A percentile compares a stretch with the other conserved stretches of the same genome.
Evolutionary conservation across 805 yeast genomes (phyloP).

Genomic region (Lipomyces starkeyi): DNA sequence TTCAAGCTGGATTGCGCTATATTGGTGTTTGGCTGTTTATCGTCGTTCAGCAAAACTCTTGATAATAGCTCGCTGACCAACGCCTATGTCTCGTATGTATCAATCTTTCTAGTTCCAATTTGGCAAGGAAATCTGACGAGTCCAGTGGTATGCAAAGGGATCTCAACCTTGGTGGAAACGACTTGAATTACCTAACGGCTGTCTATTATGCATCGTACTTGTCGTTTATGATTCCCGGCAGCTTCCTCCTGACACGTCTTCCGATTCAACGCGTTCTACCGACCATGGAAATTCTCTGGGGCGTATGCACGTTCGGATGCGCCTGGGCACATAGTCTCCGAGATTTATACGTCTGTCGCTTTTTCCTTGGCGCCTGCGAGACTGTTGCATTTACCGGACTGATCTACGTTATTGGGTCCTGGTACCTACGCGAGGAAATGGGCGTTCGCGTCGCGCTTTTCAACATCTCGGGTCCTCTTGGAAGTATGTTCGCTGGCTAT

Average conservation of each 20-base stretch:
- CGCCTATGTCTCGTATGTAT: slow-evolving; percentile 55
- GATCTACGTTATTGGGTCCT: slow-evolving; percentile 54
- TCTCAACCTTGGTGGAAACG: slow-evolving; percentile 52
- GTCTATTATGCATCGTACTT: slow-evolving; percentile 43
- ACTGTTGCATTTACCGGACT: slow-evolving; percentile 64
- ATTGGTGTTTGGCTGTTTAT: slow-evolving; percentile 46
- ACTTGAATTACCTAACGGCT: slow-evolving; percentile 48
- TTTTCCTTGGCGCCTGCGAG: slow-evolving; percentile 72
- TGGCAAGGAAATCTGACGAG: neutral
- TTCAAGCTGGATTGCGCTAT: slow-evolving; percentile 47
- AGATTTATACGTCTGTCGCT: slow-evolving; percentile 64
- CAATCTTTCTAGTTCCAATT: neutral
- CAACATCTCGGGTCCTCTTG: slow-evolving; percentile 50
- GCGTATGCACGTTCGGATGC: slow-evolving; percentile 64
- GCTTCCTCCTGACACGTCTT: slow-evolving; percentile 46
- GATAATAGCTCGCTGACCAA: slow-evolving; percentile 57
- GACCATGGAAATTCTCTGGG: slow-evolving; percentile 57
- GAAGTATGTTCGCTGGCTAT: slow-evolving; percentile 56
- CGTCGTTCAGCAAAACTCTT: slow-evolving; percentile 56
- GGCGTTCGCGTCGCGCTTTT: slow-evolving; percentile 52
- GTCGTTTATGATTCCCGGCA: slow-evolving; percentile 46
- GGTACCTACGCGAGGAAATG: slow-evolving; percentile 62
- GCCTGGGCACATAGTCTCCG: slow-evolving; percentile 49
- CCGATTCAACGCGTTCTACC: slow-evolving; percentile 48
- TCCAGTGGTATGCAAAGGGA: slow-evolving; percentile 58